Percentiles rank a stretch among this genome's conserved stretches.
Conservation (phyloP, 1,284 basidiomycete species). For the Cutaneotrichosporon sp. region DNA sequence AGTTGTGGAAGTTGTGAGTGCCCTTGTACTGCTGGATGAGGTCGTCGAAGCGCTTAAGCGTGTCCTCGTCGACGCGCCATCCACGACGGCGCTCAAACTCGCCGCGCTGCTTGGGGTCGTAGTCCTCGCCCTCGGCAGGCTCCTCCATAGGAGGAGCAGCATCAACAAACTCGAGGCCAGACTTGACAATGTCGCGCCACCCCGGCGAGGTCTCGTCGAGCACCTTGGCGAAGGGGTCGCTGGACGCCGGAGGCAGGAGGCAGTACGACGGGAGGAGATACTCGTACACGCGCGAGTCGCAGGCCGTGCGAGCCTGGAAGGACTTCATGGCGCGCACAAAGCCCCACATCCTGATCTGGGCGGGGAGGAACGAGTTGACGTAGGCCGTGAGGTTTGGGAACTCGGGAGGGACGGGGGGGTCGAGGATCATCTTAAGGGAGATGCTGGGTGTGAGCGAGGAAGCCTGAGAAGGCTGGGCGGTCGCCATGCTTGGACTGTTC, state of each 20-base stretch:
- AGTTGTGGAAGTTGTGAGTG: constrained; percentile 89
- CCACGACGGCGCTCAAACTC: constrained; percentile 53
- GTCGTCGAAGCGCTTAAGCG: constrained; percentile 61
- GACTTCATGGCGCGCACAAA: constrained; percentile 84
- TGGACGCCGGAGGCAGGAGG: constrained; percentile 84
- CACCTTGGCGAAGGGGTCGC: constrained; percentile 61
- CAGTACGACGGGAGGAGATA: constrained; percentile 96
- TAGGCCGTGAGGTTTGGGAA: constrained; percentile 61
- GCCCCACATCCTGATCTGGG: constrained; percentile 89
- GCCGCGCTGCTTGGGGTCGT: constrained; percentile 35
- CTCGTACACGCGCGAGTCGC: constrained; percentile 94
- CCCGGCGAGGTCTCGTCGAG: constrained; percentile 52
- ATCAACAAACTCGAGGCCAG: constrained; percentile 42
- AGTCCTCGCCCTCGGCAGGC: constrained; percentile 44
- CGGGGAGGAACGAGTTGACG: constrained; percentile 82
- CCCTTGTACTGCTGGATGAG: constrained; percentile 69
- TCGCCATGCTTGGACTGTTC: background rate
- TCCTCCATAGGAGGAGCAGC: constrained; percentile 48
- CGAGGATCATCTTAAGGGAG: constrained; percentile 82
- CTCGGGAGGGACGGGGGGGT: constrained; percentile 68
- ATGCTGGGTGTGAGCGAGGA: constrained; percentile 50
- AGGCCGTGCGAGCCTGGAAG: constrained; percentile 85
- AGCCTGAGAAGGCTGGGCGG: too few relatives aligned
- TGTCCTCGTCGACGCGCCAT: constrained; percentile 64
- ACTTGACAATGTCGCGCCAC: constrained; percentile 45